Evolutionary conservation across 1,139 yeast species (phyloP), one percentile per base, ranked within the genome.

Genomic region (Candida sp.): DNA sequence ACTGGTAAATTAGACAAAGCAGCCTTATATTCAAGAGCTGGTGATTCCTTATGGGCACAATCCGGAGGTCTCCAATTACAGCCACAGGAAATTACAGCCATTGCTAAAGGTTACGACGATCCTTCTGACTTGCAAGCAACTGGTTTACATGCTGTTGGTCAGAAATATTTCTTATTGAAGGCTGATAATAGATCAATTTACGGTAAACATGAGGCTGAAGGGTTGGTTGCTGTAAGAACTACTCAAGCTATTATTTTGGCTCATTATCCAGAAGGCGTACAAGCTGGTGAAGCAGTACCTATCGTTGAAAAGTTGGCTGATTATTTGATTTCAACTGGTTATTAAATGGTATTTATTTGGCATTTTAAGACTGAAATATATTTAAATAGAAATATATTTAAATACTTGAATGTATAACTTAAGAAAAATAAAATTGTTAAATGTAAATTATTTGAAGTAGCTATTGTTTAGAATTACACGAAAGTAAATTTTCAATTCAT

Each of bases 221-320:
- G 99, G 53, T 77, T 93, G 46, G 71, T 93, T 53, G 87, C 91
- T 51, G 97, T 93, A 42, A 85, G 96, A 75, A 90, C 98, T 47
- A 87, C 83, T 62, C 98, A 91, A 68, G 90, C 98, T 36, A 82
- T 93, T 46, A 71, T 93, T 61, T 70, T 95, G 60, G 97, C 95
- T n/a, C 98, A 93, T 67, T 95, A 93, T 64, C 96, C 97, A 11
- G 79, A 84, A 19, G 89, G 89, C 45, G 84, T 88, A 42, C 95
- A 84, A 63, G 90, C 98, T 29, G 97, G 96, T 54, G 97, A 88
- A 61, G 99, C 99, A 45, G 87, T 97, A 49, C 81, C 87, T 56
- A 85, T 90, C 51, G 97, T 91, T 45, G 99, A 93, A 66, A 91
- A 89, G 63, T 79, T 93, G 70, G 98, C 96, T 38, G 98, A 91